These are phyloP conservation scores for Cercospora nicotianae DNA, from an alignment of 2,329 filamentous ascomycete species.

Conservation along the genomic window DNA sequence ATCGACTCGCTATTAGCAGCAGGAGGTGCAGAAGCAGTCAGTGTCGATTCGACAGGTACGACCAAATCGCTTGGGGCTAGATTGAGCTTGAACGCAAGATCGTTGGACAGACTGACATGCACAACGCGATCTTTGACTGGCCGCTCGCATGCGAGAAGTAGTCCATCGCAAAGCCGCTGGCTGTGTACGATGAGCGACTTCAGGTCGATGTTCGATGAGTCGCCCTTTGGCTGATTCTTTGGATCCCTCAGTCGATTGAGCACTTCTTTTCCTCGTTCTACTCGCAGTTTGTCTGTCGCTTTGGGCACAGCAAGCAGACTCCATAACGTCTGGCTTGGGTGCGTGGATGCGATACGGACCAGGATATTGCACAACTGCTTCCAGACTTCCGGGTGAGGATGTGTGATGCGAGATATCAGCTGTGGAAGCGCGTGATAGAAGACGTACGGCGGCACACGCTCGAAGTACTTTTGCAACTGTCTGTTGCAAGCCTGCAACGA, in stretches of 20 bases:
- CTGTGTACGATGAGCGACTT: constrained; percentile 72
- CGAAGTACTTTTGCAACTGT: constrained; percentile 77
- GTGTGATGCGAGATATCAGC: constrained; percentile 92
- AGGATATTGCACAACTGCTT: constrained; percentile 77
- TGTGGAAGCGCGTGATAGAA: constrained; percentile 86
- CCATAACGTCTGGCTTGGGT: constrained; percentile 92
- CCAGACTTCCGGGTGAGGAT: constrained; percentile 76
- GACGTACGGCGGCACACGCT: constrained; percentile 69
- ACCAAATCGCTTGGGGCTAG: constrained; percentile 79
- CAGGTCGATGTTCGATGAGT: constrained; percentile 60
- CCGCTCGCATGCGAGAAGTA: constrained; percentile 77
- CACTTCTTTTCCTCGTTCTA: constrained; percentile 50
- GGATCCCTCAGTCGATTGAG: constrained; percentile 47
- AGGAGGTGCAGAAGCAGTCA: constrained; percentile 77
- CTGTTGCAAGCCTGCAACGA: constrained; percentile 69
- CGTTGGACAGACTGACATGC: constrained; percentile 71
- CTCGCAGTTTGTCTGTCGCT: constrained; percentile 70
- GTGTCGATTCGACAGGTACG: constrained; percentile 80
- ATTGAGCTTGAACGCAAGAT: constrained; percentile 82
- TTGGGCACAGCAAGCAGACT: constrained; percentile 84
- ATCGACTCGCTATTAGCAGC: constrained; percentile 67
- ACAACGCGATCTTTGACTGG: constrained; percentile 70
- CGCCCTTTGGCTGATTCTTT: constrained; percentile 58
- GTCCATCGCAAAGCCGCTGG: constrained; percentile 78
- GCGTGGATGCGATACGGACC: constrained; percentile 77